Base-by-base conservation (phyloP, 2,329 filamentous ascomycete species). In the Ceratocystis destructans region DNA sequence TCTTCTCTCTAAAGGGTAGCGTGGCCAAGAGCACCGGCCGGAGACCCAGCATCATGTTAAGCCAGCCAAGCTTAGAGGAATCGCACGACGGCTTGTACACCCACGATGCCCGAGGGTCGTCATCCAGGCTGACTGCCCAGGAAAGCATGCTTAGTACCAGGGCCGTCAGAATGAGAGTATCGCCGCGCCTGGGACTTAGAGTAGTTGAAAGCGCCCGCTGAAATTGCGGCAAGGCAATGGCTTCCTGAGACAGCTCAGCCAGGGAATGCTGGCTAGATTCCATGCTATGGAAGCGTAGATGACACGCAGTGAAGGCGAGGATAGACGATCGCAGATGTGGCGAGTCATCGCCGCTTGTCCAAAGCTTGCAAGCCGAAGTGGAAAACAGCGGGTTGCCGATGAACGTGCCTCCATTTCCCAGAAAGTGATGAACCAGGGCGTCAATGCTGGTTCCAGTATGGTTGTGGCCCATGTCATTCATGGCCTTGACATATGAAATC, bases 101-200 rank as follows among this genome's bases (percentile, higher is more conserved):
- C 70, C 70, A 72, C 1, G 68, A 70, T n/a, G 45, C 25, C n/a
- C 53, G 37, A 4, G 69, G 68, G 31, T 70, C 50, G 1, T 69
- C 62, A 28, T 69, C 64, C 2, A 67, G 66, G 5, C 68, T 53
- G 4, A 67, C 25, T 1, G 71, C 68, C 64, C 72, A 72, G 1
- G 70, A 67, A 5, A 72, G 69, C 44, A 71, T 67, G 48, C 71
- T 71, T 25, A 72, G 65, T 28, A 72, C 67, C 64, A 72, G 69
- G 12, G 69, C 68, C 2, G 71, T 70, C 15, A 72, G 55, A n/a
- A 72, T 67, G 3, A 72, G 57, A 15, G 71, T 70, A 57, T 72
- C 71, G 6, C 71, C 68, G 1, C 67, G 61, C 33, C 70, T 67
- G 15, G 70, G 66, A 10, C 68, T 68, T 3, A 72, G 62, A 1